A percentile compares a stretch with the other conserved stretches of the same genome.
Conservation (phyloP, 192 early-diverging fungal species). For the Radiomyces spectabilis region DNA sequence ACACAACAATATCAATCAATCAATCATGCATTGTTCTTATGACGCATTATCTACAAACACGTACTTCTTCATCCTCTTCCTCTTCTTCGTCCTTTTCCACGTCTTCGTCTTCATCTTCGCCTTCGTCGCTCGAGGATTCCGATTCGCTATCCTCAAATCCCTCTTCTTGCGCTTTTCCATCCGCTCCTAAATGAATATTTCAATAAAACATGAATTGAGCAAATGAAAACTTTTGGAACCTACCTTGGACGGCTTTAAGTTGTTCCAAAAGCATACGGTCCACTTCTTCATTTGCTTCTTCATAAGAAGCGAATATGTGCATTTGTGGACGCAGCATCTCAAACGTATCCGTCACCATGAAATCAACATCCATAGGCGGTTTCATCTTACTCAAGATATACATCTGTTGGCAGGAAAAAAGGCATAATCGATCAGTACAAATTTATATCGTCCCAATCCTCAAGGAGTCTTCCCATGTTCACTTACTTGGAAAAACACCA, state of each 20-base stretch:
- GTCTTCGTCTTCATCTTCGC: slow-evolving; percentile 25
- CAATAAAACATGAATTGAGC: too few relatives aligned
- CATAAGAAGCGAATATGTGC: slow-evolving; percentile 56
- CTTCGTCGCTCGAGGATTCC: slow-evolving; percentile 29
- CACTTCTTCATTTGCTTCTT: slow-evolving; percentile 71
- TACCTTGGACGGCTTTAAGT: slow-evolving; percentile 39
- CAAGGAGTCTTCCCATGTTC: too few relatives aligned
- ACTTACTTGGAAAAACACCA: slow-evolving; percentile 72
- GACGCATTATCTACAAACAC: slow-evolving; percentile 28
- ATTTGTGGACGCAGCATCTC: slow-evolving; percentile 63
- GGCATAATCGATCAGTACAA: background rate
- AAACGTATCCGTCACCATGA: slow-evolving; percentile 73
- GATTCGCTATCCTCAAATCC: slow-evolving; percentile 33
- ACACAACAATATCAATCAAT: too few relatives aligned
- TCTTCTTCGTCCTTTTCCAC: slow-evolving; percentile 22
- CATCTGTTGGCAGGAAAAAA: slow-evolving; percentile 41
- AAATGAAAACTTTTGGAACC: slow-evolving; percentile 3
- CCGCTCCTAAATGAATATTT: slow-evolving; percentile 7
- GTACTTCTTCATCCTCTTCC: slow-evolving; percentile 32
- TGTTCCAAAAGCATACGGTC: slow-evolving; percentile 48
- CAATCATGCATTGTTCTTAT: slow-evolving; percentile 16
- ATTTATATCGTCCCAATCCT: background rate
- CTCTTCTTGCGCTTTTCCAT: slow-evolving; percentile 30
- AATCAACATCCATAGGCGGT: slow-evolving; percentile 84
- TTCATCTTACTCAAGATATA: slow-evolving; percentile 80